Evolutionary conservation across 805 yeast genomes (phyloP), one percentile per base, ranked within the genome.

Genomic region (Metschnikowia dekortorum): DNA sequence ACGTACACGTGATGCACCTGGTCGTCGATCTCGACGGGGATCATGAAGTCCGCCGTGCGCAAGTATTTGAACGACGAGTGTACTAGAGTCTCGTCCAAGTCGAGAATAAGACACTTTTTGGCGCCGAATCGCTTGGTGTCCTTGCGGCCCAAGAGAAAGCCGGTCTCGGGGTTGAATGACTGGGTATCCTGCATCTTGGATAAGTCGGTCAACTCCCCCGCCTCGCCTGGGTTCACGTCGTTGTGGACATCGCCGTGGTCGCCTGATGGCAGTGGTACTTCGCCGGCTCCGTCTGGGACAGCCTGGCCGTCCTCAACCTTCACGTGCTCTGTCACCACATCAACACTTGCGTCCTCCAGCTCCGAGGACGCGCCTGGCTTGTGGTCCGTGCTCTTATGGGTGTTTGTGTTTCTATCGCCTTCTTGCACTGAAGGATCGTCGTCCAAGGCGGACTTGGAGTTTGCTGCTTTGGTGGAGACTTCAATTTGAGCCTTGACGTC

Each of bases 21-120:
- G 60, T 85, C 85, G 61, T 94, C 98, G 55, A 94, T 92, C 66
- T 92, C 98, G 47, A 94, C 99, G 13, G 99, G 98, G 45, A 94
- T 89, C 43, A 95, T 95, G 70, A 94, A 94, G 70, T 94, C 99
- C 1, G 97, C 96, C 41, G 90, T 86, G 52, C 95, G 82, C 50
- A 94, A 78, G 66, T 85, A 89, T 67, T 92, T 91, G 75, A 94
- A 94, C 6, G 96, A 85, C 1, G 96, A 88, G 67, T 94, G 99
- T 32, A 94, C 99, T 52, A 94, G 78, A 2, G 99, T 94, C 69
- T 94, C 99, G 68, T 94, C 99, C 55, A 94, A 73, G 69, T 94
- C 99, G 48, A 94, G 75, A 11, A 94, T 87, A 33, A 94, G 77
- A 67, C 97, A 91, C 68, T 94, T 94, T 51, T 87, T 84, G 49